phyloP scores from a whole-genome alignment of 495 filamentous ascomycete genomes.

The Sphaerosporella brunnea region DNA sequence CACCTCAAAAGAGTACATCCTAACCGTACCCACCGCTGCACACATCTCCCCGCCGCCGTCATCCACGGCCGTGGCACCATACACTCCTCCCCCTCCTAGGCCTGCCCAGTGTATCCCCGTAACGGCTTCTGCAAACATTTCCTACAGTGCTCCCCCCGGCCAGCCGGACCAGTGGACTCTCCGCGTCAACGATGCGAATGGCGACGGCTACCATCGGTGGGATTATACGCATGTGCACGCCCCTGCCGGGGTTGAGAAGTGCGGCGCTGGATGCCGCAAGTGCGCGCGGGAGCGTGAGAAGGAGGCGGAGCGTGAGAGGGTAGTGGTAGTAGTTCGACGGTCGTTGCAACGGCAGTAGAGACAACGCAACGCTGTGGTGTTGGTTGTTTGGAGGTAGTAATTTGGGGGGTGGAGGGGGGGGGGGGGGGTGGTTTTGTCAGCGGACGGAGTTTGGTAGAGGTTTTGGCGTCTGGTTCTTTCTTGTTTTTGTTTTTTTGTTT shows the following conservation, averaged over 20 bases:
- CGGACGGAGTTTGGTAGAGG: no score
- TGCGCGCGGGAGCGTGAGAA: neutral
- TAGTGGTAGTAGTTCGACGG: neutral
- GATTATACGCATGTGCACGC: slow-evolving; percentile 1
- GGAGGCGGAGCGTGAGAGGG: neutral
- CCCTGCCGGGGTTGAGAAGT: no score
- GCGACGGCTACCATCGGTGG: slow-evolving; percentile 3
- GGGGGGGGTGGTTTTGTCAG: no score
- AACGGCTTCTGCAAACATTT: no score
- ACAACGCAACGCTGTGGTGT: no score
- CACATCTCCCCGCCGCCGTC: neutral
- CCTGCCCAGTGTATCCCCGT: no score
- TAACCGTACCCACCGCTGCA: neutral
- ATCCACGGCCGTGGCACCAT: neutral
- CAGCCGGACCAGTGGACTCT: slow-evolving; percentile 1
- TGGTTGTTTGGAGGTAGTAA: no score
- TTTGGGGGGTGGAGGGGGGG: no score
- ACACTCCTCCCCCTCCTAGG: no score
- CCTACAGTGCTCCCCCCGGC: neutral
- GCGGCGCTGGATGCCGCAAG: neutral
- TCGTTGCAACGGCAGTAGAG: neutral
- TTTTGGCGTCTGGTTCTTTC: no score
- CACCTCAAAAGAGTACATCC: neutral
- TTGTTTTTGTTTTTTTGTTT: no score
- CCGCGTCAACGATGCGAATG: neutral